Conservation (phyloP, 176 grass and related monocot genomes). For the Otatea glauca region DNA sequence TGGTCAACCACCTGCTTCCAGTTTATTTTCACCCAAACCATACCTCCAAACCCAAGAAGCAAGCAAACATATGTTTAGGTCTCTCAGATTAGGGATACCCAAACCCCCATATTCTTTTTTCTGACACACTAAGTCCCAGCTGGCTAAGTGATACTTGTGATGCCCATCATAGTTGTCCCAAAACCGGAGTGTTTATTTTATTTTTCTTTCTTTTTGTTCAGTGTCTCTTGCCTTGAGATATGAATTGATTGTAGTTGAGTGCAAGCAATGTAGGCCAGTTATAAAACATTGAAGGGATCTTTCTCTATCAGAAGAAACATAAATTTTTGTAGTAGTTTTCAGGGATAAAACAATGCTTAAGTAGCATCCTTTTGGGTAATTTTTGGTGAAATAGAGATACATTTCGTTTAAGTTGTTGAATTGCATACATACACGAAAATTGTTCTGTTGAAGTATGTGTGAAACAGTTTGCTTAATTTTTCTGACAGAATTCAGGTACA, state of each 20-base stretch:
- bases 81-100: too few species aligned
- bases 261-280: slow-evolving; percentile 41
- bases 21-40: too few species aligned
- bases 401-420: neutral
- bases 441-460: neutral
- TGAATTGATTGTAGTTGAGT: slow-evolving; percentile 25
- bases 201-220: too few species aligned
- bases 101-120: too few species aligned
- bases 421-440: neutral
- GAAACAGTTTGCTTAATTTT: neutral
- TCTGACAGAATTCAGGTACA: slow-evolving; percentile 2
- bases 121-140: too few species aligned
- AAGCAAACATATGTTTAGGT: too few species aligned
- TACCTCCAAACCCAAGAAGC: too few species aligned
- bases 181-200: too few species aligned
- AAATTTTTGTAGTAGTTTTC: neutral
- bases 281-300: slow-evolving; percentile 8
- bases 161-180: too few species aligned
- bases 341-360: neutral
- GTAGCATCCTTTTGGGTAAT: neutral
- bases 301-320: slow-evolving; percentile 15
- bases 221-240: too few species aligned
- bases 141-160: too few species aligned
- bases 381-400: neutral
- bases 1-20: too few species aligned